These are phyloP conservation scores for Emiliania huxleyi DNA, from an alignment of 78 protist genomes.

Conservation along the genomic window DNA sequence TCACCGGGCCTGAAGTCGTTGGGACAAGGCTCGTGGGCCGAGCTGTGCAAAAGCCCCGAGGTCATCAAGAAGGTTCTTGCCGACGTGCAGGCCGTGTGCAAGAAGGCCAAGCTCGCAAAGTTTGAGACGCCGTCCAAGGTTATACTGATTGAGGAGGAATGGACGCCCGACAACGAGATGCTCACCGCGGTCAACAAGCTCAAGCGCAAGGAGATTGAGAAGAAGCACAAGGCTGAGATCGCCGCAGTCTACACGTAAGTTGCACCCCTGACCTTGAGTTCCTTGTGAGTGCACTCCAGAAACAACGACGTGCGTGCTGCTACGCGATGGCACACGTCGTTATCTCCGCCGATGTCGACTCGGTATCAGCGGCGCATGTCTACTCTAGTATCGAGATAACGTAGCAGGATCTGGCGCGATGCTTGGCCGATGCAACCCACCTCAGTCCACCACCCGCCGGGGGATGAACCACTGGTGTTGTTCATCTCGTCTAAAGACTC, in stretches of 20 bases:
- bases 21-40: background rate
- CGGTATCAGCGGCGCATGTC: too few species aligned
- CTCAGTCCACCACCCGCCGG: too few species aligned
- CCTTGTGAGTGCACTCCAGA: too few species aligned
- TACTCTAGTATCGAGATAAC: too few species aligned
- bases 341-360: too few species aligned
- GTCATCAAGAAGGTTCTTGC: background rate
- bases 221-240: background rate
- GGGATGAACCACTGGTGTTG: too few species aligned
- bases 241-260: background rate
- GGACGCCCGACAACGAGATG: slow-evolving; percentile 32
- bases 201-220: background rate
- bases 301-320: too few species aligned
- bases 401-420: too few species aligned
- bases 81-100: background rate
- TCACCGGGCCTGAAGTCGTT: background rate
- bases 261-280: too few species aligned
- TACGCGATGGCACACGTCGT: too few species aligned
- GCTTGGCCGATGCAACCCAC: too few species aligned
- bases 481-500: too few species aligned
- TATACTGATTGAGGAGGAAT: background rate
- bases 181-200: slow-evolving; percentile 20
- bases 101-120: background rate
- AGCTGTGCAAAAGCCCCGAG: background rate
- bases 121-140: background rate